Percentiles rank a stretch among this genome's conserved stretches.
Conservation (phyloP, 169 alveolate genomes). For the Plasmodium chabaudi region DNA sequence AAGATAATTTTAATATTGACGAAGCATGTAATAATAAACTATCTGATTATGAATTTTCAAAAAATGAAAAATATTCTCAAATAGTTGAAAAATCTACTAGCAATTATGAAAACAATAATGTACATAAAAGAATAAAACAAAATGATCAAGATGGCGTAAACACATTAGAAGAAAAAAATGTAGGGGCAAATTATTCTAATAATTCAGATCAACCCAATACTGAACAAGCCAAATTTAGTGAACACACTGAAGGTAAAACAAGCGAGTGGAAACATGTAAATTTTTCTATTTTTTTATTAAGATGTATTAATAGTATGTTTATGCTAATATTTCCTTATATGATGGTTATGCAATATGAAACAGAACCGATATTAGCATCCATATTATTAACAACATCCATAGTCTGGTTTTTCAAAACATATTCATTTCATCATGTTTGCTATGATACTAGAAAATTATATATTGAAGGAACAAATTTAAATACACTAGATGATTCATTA, state of each 20-base stretch:
- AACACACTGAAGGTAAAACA: neutral
- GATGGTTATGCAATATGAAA: conserved; percentile 83
- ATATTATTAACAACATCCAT: conserved; percentile 89
- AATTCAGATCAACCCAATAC: too few relatives aligned
- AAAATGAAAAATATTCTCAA: conserved; percentile 8
- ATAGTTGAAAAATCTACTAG: neutral
- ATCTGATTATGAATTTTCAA: neutral
- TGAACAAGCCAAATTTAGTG: neutral
- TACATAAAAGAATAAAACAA: neutral
- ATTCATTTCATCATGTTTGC: conserved; percentile 94
- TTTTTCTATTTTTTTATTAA: conserved; percentile 83
- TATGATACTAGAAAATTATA: conserved; percentile 89
- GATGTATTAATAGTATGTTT: conserved; percentile 82
- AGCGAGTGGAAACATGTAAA: conserved; percentile 76
- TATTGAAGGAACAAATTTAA: conserved; percentile 77
- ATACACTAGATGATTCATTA: conserved; percentile 28
- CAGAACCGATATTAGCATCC: conserved; percentile 90
- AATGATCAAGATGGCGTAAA: neutral
- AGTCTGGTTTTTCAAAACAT: conserved; percentile 90
- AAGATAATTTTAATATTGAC: neutral
- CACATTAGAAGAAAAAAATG: neutral
- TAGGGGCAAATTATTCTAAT: neutral
- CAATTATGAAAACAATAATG: neutral
- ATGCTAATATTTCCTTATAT: conserved; percentile 87
- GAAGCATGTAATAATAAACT: neutral